A percentile compares a stretch with the other conserved stretches of the same genome.
phyloP scores from a whole-genome alignment of 257 asterid species.

The Penstemon eatonii region DNA sequence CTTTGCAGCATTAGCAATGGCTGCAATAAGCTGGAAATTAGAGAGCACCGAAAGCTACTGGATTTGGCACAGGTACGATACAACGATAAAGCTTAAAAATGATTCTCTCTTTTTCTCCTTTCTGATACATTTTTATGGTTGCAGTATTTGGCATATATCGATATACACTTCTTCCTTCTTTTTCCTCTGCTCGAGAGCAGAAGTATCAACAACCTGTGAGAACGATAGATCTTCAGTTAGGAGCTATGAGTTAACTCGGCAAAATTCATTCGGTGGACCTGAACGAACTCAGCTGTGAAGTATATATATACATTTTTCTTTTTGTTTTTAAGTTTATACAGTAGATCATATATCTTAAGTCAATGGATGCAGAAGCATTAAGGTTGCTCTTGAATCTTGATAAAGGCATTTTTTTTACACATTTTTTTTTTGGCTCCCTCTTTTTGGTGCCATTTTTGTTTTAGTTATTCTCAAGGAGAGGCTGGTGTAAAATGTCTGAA shows the following conservation, averaged over 20 bases:
- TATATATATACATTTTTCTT: constrained; percentile 34
- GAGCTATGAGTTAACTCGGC: constrained; percentile 69
- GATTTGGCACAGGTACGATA: constrained; percentile 92
- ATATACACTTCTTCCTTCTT: constrained; percentile 84
- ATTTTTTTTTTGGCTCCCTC: neutral
- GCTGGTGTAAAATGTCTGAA: neutral
- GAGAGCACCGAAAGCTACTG: constrained; percentile 83
- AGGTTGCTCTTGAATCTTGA: constrained; percentile 3
- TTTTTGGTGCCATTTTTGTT: neutral
- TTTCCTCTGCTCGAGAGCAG: constrained; percentile 85
- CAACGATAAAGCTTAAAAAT: neutral
- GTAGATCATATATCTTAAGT: constrained; percentile 20
- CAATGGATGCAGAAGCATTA: constrained; percentile 23
- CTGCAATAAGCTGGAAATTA: constrained; percentile 80
- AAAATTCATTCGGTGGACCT: constrained; percentile 45
- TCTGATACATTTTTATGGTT: constrained; percentile 32
- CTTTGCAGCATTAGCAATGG: constrained; percentile 64
- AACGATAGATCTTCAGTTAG: constrained; percentile 43
- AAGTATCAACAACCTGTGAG: constrained; percentile 39
- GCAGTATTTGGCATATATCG: constrained; percentile 88
- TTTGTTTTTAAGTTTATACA: neutral
- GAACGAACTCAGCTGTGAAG: constrained; percentile 38
- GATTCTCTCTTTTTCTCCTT: constrained; percentile 21
- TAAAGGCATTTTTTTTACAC: neutral
- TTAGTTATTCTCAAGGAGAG: neutral